A percentile compares a stretch with the other conserved stretches of the same genome.
phyloP scores from a whole-genome alignment of 2,329 filamentous ascomycete species.

The Fusarium cicatricum region DNA sequence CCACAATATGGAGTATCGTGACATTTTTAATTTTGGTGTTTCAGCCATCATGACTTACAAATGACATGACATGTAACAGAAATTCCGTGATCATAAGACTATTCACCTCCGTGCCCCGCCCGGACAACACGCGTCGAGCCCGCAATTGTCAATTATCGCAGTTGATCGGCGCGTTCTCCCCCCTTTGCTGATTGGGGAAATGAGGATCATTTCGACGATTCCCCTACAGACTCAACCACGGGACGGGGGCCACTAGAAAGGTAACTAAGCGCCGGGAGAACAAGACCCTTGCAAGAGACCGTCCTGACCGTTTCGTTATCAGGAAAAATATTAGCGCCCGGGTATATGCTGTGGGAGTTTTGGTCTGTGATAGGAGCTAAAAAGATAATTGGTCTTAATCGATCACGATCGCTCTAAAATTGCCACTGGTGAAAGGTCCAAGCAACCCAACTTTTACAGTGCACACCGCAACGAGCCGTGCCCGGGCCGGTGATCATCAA shows the following conservation, averaged over 20 bases:
- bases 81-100: background rate
- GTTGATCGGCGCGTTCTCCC: slow-evolving; percentile 16
- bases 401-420: slow-evolving; percentile 29
- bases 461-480: slow-evolving; percentile 11
- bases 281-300: background rate
- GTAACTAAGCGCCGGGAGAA: slow-evolving; percentile 28
- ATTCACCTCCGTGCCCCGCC: slow-evolving; percentile 7
- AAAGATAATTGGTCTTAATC: slow-evolving; percentile 2
- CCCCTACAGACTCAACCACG: background rate
- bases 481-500: slow-evolving; percentile 20
- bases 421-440: slow-evolving; percentile 13
- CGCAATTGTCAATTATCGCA: slow-evolving; percentile 30
- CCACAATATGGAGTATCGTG: background rate
- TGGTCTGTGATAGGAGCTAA: slow-evolving; percentile 16
- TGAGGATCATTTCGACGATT: slow-evolving; percentile 37
- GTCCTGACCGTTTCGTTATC: background rate
- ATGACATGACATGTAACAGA: slow-evolving; percentile 26
- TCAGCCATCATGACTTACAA: slow-evolving; percentile 13
- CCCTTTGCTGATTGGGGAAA: slow-evolving; percentile 32
- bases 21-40: background rate
- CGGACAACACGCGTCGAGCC: slow-evolving; percentile 33
- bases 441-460: no score
- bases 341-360: no score
- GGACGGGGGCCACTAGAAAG: background rate
- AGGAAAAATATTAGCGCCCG: background rate